A percentile compares a stretch with the other conserved stretches of the same genome.
These are phyloP conservation scores for Scutellaria minor DNA, from an alignment of 257 asterid species.

Conservation along the genomic window DNA sequence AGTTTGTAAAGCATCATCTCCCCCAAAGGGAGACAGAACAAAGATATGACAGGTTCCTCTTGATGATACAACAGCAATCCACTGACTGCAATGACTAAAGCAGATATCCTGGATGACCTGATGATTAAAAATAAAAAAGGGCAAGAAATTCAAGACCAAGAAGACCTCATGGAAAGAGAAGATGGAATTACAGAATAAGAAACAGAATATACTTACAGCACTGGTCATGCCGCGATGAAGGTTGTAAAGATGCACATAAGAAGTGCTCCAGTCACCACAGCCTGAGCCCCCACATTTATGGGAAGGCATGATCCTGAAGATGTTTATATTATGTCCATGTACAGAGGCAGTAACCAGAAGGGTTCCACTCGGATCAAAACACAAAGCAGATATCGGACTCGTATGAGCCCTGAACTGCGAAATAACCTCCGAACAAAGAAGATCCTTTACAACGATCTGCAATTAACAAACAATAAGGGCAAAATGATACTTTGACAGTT, in stretches of 20 bases:
- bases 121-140: constrained; percentile 21
- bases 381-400: constrained; percentile 75
- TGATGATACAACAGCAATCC: constrained; percentile 72
- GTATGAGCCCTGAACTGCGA: constrained; percentile 81
- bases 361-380: constrained; percentile 80
- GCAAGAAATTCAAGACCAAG: constrained; percentile 25
- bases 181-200: constrained; percentile 21
- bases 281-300: constrained; percentile 46
- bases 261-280: constrained; percentile 58
- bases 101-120: constrained; percentile 79
- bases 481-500: constrained; percentile 17
- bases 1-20: constrained; percentile 56
- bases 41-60: constrained; percentile 75
- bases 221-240: constrained; percentile 74
- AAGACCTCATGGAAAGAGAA: constrained; percentile 22
- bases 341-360: constrained; percentile 77
- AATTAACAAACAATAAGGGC: constrained; percentile 31
- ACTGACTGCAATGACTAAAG: constrained; percentile 66
- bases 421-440: constrained; percentile 60
- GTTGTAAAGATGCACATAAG: constrained; percentile 73
- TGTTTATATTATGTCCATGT: constrained; percentile 69
- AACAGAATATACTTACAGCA: constrained; percentile 62
- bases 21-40: constrained; percentile 66
- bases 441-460: constrained; percentile 74
- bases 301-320: constrained; percentile 65